phyloP scores from a whole-genome alignment of 257 asterid genomes.

The Nicotiana otophora region DNA sequence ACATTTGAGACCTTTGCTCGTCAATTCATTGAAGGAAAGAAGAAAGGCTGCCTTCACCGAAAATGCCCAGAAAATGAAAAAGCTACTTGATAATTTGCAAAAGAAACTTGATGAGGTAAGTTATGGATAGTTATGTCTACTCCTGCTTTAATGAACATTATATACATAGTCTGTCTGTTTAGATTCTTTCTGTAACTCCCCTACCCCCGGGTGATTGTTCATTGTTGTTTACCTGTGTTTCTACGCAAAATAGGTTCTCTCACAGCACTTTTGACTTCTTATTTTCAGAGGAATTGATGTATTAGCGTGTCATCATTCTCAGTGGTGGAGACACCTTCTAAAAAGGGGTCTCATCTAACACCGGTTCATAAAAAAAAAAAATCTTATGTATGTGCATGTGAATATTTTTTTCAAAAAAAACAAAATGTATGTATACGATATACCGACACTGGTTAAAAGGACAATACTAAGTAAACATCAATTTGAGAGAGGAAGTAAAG shows the following conservation, averaged over 20 bases:
- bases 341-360: not conserved
- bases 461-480: not conserved
- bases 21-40: conserved; percentile 77
- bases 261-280: not conserved
- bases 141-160: not conserved
- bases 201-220: not conserved
- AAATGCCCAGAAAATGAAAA: conserved; percentile 77
- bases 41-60: conserved; percentile 81
- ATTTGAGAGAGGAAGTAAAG: not conserved
- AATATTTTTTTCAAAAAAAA: not conserved
- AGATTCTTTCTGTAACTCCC: not conserved
- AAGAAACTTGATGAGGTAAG: conserved; percentile 89
- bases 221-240: not conserved
- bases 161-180: not conserved
- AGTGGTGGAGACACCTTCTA: not conserved
- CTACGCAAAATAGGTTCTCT: not conserved
- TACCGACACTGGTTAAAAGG: not conserved
- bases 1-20: conserved; percentile 83
- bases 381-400: not conserved
- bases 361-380: not conserved
- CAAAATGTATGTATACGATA: not conserved
- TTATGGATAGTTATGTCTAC: conserved; percentile 16
- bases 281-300: not conserved
- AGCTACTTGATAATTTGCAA: conserved; percentile 72
- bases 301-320: not conserved